A percentile compares a stretch with the other conserved stretches of the same genome.
Conservation (phyloP, 2,329 filamentous ascomycete species). For the Bipolaris cookei region DNA sequence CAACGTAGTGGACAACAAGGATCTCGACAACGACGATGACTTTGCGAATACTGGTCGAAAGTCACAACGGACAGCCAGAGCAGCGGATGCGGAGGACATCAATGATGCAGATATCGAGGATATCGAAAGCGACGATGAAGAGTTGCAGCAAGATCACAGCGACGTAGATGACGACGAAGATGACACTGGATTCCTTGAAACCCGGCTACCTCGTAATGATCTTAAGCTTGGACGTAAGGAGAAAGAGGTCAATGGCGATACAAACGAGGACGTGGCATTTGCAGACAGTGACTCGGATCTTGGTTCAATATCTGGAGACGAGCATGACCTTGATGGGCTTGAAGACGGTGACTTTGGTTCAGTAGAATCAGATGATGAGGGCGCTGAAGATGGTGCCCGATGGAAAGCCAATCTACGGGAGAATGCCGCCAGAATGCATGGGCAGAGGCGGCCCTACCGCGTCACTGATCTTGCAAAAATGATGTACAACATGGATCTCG, state of each 20-base stretch:
- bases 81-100: conserved; percentile 55
- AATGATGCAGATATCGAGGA: conserved; percentile 60
- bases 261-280: conserved; percentile 77
- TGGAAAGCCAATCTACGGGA: conserved; percentile 91
- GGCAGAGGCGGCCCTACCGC: conserved; percentile 73
- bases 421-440: conserved; percentile 74
- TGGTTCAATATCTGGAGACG: conserved; percentile 77
- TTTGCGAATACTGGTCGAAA: conserved; percentile 65
- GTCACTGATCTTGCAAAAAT: conserved; percentile 82
- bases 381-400: conserved; percentile 74
- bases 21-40: conserved; percentile 60
- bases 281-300: conserved; percentile 97
- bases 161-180: conserved; percentile 61
- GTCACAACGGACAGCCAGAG: conserved; percentile 58
- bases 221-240: conserved; percentile 38
- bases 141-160: conserved; percentile 55
- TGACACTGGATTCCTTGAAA: conserved; percentile 53
- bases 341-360: conserved; percentile 59
- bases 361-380: conserved; percentile 60
- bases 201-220: conserved; percentile 50
- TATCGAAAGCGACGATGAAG: conserved; percentile 61
- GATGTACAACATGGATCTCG: conserved; percentile 84
- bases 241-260: conserved; percentile 34
- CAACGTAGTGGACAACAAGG: conserved; percentile 62
- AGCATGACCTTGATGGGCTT: conserved; percentile 36